A percentile compares a stretch with the other conserved stretches of the same genome.
Conservation (phyloP, 2,329 filamentous ascomycete genomes). For the Xylariaceae sp. region DNA sequence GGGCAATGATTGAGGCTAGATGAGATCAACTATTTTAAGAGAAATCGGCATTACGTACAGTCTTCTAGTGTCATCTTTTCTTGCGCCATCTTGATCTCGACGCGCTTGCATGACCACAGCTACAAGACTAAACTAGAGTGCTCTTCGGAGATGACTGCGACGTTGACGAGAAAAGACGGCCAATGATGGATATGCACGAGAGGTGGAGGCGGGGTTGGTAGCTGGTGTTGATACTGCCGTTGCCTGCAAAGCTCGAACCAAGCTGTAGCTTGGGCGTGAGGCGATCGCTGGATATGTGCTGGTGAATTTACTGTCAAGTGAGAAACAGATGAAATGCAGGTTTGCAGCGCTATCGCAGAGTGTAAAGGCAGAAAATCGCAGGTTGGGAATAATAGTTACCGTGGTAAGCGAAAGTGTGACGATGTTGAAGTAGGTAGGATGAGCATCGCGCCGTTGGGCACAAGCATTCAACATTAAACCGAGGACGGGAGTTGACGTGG, state of each 20-base stretch:
- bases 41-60: slow-evolving; percentile 57
- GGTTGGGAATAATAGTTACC: not conserved
- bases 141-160: not conserved
- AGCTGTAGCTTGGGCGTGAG: not conserved
- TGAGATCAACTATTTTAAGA: not conserved
- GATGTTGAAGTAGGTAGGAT: not conserved
- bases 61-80: slow-evolving; percentile 86
- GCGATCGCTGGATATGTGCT: not conserved
- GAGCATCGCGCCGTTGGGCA: not conserved
- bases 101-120: slow-evolving; percentile 30
- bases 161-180: slow-evolving; percentile 8
- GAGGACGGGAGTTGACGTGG: slow-evolving; percentile 11
- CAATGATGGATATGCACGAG: slow-evolving; percentile 12
- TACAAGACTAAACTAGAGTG: slow-evolving; percentile 1
- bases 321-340: not conserved
- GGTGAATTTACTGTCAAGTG: not conserved
- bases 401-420: not conserved
- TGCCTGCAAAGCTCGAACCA: slow-evolving; percentile 3
- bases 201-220: slow-evolving; percentile 4
- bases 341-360: not conserved
- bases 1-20: too few species aligned
- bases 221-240: slow-evolving; percentile 6
- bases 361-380: not conserved
- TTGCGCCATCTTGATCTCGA: slow-evolving; percentile 67
- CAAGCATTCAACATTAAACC: not conserved